Evolutionary conservation across 805 yeast genomes (phyloP), one percentile per base, ranked within the genome.

Genomic region (Zygosaccharomyces kombuchaensis): DNA sequence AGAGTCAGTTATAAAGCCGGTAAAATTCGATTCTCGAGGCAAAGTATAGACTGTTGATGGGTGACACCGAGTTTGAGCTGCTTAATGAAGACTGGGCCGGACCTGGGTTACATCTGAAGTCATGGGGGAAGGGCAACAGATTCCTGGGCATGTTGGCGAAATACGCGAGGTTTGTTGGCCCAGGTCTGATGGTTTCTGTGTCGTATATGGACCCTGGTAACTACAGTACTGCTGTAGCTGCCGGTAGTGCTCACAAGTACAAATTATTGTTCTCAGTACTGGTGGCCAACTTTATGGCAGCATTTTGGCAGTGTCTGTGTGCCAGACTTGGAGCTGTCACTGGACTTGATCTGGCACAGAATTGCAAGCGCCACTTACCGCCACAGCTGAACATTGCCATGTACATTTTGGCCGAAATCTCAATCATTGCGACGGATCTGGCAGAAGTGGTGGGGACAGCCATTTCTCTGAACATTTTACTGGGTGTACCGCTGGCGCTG

Each of bases 401-500:
- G 19, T 90, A 91, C 63, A 62, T 81, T 2, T 73, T 90, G 50
- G 95, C 97, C 0, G 98, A 91, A 59, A 68, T 84, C 14, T 95
- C 98, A 16, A 91, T 91, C 48, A 81, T 91, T 35, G 96, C 97
- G 2, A 91, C 98, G 0, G 99, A 91, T 68, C 76, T 93, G 53
- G 97, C 99, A 1, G 98, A 91, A 63, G 96, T 91, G 29, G 91
- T 93, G 21, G 99, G 99, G n/a, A 87, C 96, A 3, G 97, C 98
- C 3, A 88, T 91, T 46, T 84, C 98, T 0, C 73, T 91, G 46
- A 88, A 93, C 56, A 87, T 91, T 45, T 68, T 93, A 35, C 80
- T 90, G 61, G 75, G 78, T 2, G 70, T 93, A 6, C 98, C 98
- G 0, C 69, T 93, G 14, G 74, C 87, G 6, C 72, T 80, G 4